Evolutionary conservation across 805 yeast species (phyloP).

Genomic region (Nakazawaea laoshanensis): DNA sequence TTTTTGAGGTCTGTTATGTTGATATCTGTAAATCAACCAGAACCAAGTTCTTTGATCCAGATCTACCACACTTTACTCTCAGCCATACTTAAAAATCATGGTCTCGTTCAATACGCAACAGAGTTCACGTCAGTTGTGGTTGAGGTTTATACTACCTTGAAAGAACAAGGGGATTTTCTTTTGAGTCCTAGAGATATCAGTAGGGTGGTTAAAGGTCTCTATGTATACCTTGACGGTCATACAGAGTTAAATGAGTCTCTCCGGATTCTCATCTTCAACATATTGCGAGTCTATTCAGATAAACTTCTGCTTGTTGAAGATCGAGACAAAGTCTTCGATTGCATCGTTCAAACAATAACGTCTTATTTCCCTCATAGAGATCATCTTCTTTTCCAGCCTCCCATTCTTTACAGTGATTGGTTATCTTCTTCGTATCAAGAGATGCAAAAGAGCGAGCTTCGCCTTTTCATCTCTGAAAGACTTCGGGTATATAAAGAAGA

Average conservation of each 20-base stretch:
- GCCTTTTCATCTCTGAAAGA: conserved; percentile 52
- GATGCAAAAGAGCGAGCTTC: conserved; percentile 39
- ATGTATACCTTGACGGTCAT: conserved; percentile 25
- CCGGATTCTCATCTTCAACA: conserved; percentile 77
- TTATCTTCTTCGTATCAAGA: conserved; percentile 52
- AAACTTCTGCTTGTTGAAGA: conserved; percentile 44
- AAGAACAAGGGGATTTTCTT: conserved; percentile 29
- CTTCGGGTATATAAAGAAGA: conserved; percentile 72
- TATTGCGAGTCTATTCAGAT: conserved; percentile 68
- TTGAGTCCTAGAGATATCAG: conserved; percentile 90
- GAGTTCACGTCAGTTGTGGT: conserved; percentile 61
- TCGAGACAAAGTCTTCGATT: conserved; percentile 36
- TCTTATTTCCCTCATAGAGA: conserved; percentile 40
- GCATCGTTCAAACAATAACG: conserved; percentile 24
- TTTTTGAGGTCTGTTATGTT: conserved; percentile 61
- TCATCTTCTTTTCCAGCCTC: conserved; percentile 28
- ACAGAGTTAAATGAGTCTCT: conserved; percentile 35
- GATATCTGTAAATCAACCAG: conserved; percentile 76
- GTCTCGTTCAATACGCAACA: conserved; percentile 42
- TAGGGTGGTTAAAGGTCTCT: conserved; percentile 76
- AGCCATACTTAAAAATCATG: conserved; percentile 56
- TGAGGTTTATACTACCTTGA: conserved; percentile 42
- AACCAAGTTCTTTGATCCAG: conserved; percentile 45
- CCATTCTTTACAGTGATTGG: conserved; percentile 72
- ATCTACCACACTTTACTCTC: conserved; percentile 55